These are phyloP conservation scores for Melanogaster broomeanus DNA, from an alignment of 768 basidiomycete species.

Conservation along the genomic window DNA sequence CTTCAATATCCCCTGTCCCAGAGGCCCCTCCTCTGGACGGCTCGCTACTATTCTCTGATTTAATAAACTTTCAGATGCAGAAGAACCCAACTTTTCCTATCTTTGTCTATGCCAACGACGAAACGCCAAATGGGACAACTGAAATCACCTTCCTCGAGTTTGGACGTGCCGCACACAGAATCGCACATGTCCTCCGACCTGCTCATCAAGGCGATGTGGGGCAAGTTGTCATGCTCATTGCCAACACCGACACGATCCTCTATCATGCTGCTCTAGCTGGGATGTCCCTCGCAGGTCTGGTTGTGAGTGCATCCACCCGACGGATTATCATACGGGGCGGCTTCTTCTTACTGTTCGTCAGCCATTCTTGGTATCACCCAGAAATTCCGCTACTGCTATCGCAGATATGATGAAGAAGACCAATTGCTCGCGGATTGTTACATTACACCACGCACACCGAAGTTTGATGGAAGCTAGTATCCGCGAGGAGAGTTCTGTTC, in stretches of 20 bases:
- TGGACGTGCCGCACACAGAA: constrained; percentile 30
- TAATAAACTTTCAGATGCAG: constrained; percentile 16
- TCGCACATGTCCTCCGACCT: constrained; percentile 23
- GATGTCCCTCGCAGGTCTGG: constrained; percentile 26
- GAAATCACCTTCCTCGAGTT: constrained; percentile 13
- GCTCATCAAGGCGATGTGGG: constrained; percentile 15
- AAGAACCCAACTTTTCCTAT: constrained; percentile 12
- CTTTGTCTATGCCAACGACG: constrained; percentile 14
- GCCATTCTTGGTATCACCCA: constrained; percentile 37
- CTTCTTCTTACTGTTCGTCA: constrained; percentile 16
- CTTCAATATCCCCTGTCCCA: constrained; percentile 7
- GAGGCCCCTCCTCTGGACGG: constrained; percentile 12
- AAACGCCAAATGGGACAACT: constrained; percentile 11
- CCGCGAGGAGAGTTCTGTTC: not conserved
- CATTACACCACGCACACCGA: constrained; percentile 9
- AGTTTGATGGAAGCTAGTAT: constrained; percentile 9
- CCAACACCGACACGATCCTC: constrained; percentile 29
- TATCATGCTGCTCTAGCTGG: constrained; percentile 29
- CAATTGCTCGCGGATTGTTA: constrained; percentile 10
- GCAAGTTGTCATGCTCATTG: constrained; percentile 32
- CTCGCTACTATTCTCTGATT: constrained; percentile 17
- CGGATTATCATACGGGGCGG: constrained; percentile 31
- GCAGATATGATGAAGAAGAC: constrained; percentile 9
- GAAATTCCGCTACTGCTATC: constrained; percentile 42
- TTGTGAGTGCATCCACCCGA: constrained; percentile 31